Conservation (phyloP, 257 asterid genomes). For the Eustoma russellianum region DNA sequence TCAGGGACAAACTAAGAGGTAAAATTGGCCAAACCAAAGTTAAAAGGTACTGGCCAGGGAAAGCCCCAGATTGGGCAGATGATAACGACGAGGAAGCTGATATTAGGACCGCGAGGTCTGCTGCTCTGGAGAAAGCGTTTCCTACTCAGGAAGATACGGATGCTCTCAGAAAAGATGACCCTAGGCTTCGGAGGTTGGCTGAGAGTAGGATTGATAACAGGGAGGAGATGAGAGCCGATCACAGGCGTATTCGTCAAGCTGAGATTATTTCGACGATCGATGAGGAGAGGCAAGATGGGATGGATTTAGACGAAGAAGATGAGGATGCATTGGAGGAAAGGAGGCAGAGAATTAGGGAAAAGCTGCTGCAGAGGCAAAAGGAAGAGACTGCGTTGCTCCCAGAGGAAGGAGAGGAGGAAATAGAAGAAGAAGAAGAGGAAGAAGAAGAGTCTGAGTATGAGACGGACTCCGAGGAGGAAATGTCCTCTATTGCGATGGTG, state of each 20-base stretch:
- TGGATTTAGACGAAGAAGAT: conserved; percentile 56
- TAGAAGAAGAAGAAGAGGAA: conserved; percentile 53
- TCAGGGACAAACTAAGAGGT: conserved; percentile 91
- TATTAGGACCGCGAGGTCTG: conserved; percentile 40
- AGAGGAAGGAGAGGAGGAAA: conserved; percentile 66
- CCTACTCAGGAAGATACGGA: conserved; percentile 41
- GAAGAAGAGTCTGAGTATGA: conserved; percentile 75
- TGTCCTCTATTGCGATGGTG: conserved; percentile 54
- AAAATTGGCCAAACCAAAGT: conserved; percentile 92
- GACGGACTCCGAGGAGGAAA: conserved; percentile 81
- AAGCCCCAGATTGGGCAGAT: conserved; percentile 97
- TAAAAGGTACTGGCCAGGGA: conserved; percentile 94
- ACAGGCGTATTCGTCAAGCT: conserved; percentile 84
- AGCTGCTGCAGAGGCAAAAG: conserved; percentile 55
- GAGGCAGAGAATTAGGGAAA: conserved; percentile 70
- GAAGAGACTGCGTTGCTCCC: conserved; percentile 64
- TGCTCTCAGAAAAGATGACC: conserved; percentile 53
- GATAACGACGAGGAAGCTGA: conserved; percentile 72
- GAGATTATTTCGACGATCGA: conserved; percentile 73
- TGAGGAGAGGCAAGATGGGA: conserved; percentile 63
- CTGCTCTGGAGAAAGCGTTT: conserved; percentile 54
- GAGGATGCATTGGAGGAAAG: conserved; percentile 75
- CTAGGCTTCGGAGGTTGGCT: conserved; percentile 80
- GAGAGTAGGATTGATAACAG: conserved; percentile 71
- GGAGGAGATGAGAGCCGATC: conserved; percentile 83